Conservation (phyloP, 2,329 filamentous ascomycete genomes). For the Colletotrichum cuscutae region DNA sequence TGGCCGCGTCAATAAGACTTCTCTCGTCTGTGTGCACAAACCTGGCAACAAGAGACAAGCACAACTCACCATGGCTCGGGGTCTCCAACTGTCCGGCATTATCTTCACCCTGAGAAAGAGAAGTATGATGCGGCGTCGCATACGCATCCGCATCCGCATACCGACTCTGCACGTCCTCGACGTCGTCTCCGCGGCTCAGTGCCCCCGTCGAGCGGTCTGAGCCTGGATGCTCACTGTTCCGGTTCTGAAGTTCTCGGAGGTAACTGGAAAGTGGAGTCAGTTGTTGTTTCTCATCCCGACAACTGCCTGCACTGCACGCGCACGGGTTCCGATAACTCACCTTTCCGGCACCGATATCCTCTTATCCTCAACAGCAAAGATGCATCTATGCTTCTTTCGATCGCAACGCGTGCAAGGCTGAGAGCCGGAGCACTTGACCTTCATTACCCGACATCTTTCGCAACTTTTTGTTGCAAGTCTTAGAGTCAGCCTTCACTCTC, state of each 20-base stretch:
- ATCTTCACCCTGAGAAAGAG: neutral
- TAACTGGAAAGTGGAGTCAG: slow-evolving; percentile 25
- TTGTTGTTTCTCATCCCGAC: neutral
- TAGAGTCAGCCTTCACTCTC: slow-evolving; percentile 18
- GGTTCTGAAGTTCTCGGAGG: slow-evolving; percentile 33
- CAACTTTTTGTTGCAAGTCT: slow-evolving; percentile 40
- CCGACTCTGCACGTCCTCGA: slow-evolving; percentile 1
- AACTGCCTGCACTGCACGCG: neutral
- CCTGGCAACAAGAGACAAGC: neutral
- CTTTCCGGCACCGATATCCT: slow-evolving; percentile 38
- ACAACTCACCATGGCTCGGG: slow-evolving; percentile 13
- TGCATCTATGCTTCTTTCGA: slow-evolving; percentile 36
- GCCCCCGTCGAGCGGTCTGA: slow-evolving; percentile 13
- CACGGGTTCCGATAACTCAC: slow-evolving; percentile 28
- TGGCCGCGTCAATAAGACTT: neutral
- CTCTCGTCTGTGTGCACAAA: neutral
- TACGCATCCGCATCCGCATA: slow-evolving; percentile 4
- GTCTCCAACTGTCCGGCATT: slow-evolving; percentile 14
- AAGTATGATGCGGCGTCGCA: slow-evolving; percentile 13
- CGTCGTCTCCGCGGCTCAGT: neutral
- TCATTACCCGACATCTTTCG: slow-evolving; percentile 39
- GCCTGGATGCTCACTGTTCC: slow-evolving; percentile 18
- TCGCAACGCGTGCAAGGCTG: slow-evolving; percentile 38
- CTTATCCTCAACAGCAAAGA: slow-evolving; percentile 37
- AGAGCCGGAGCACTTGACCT: slow-evolving; percentile 39